phyloP scores from a whole-genome alignment of 139 green algal genomes.

The Astrephomene gubernaculifera region DNA sequence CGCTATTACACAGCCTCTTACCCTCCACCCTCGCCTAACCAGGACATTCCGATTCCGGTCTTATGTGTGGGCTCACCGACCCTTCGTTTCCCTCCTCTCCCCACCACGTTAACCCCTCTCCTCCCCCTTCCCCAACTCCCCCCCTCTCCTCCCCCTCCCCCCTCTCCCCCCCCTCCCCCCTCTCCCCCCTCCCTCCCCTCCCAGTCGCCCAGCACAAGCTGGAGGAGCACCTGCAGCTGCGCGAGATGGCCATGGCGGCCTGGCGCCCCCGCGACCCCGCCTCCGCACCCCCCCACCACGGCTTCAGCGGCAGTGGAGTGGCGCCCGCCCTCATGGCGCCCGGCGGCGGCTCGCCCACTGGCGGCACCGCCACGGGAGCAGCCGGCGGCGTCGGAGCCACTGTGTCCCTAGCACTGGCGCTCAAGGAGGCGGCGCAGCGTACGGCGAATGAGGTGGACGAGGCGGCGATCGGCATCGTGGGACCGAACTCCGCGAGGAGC shows the following conservation, averaged over 20 bases:
- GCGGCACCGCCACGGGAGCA: no score
- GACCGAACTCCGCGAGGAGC: no score
- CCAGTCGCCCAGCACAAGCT: conserved; percentile 44
- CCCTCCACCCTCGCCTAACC: no score
- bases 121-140: not conserved
- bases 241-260: conserved; percentile 18
- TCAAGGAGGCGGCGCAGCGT: conserved; percentile 19
- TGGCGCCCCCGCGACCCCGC: not conserved
- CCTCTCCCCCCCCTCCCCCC: not conserved
- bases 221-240: conserved; percentile 32
- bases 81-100: no score
- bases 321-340: no score
- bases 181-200: not conserved
- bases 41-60: no score
- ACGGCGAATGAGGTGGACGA: conserved; percentile 15
- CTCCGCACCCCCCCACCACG: no score
- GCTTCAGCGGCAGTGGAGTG: no score
- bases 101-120: not conserved
- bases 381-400: not conserved
- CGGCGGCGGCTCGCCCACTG: no score
- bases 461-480: not conserved
- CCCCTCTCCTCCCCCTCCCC: not conserved
- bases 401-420: conserved; percentile 12
- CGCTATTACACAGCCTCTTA: no score
- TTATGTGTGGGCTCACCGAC: no score